Base-by-base conservation (phyloP, 1,284 basidiomycete genomes). In the Leccinum pallidistipes region DNA sequence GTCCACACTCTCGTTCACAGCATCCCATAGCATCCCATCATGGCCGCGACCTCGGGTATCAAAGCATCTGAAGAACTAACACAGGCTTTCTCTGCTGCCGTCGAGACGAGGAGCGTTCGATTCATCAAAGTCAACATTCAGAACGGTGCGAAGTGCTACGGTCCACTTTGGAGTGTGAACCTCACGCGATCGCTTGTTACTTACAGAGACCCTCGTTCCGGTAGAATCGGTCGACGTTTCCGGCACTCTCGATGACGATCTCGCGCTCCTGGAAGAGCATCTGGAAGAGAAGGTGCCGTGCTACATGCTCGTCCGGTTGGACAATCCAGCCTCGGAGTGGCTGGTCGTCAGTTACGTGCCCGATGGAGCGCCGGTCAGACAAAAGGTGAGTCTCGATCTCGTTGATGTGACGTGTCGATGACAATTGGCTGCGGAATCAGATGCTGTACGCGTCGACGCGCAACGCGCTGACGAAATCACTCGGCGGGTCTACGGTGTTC, bases 361-460 rank as follows among this genome's bases (percentile, higher is more conserved):
- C 2, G 91, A 93, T 62, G 73, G 79, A 29, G 90, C 91, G 32
- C 86, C 83, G 75, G 82, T 92, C 59, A 80, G 88, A 72, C 86
- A 91, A 75, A 93, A 93, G 84, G 91, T 87, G 67, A 59, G 72
- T 61, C 16, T 31, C 52, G 4, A 24, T 56, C 43, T 38, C 47
- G 52, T 56, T 24, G 11, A 8, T 11, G 18, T 18, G 43, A 47
- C 18, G 0, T 45, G 43, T 45, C n/a, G 0, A 12, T 21, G 18
- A 21, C 18, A 3, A 21, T 12, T 1, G 16, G 6, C 8, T n/a
- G 38, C 8, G 38, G 16, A 9, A 40, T 40, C 64, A 97, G 91
- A 97, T 96, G 94, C 80, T 97, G 31, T 95, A 96, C 74, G 94
- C 94, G n/a, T 90, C 93, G 1, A 88, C 90, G 1, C 86, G 93